Conservation (phyloP, 1,284 basidiomycete species). For the Pseudozyma thailandica region DNA sequence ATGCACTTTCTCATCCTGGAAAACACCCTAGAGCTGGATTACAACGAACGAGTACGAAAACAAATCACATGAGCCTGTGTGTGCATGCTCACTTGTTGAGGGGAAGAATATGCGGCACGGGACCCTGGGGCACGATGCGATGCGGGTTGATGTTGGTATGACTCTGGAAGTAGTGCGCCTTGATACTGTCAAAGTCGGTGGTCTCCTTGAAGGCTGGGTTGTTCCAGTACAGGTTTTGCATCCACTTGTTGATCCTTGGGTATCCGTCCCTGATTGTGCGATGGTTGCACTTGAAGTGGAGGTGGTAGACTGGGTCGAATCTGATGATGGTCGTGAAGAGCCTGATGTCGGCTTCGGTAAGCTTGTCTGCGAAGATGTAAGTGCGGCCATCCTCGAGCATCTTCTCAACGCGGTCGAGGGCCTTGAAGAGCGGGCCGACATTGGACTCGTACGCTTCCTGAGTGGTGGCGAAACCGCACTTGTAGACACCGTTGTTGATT, state of each 20-base stretch:
- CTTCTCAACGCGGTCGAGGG: constrained; percentile 83
- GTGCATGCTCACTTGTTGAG: constrained; percentile 40
- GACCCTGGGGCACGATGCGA: constrained; percentile 61
- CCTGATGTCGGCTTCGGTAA: constrained; percentile 89
- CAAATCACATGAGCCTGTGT: too few relatives aligned
- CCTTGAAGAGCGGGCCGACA: constrained; percentile 75
- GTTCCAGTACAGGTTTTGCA: constrained; percentile 91
- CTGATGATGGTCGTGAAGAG: constrained; percentile 89
- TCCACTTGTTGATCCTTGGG: constrained; percentile 71
- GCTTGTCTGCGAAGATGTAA: constrained; percentile 80
- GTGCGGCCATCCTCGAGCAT: constrained; percentile 79
- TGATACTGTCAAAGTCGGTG: constrained; percentile 79
- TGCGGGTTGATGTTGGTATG: constrained; percentile 65
- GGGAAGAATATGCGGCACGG: constrained; percentile 58
- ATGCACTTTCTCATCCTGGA: too few relatives aligned
- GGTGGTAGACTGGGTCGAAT: constrained; percentile 83
- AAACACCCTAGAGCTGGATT: too few relatives aligned
- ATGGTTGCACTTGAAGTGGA: constrained; percentile 92
- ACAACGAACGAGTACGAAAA: too few relatives aligned
- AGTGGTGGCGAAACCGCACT: constrained; percentile 84
- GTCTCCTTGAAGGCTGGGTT: constrained; percentile 84
- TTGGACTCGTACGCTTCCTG: constrained; percentile 84
- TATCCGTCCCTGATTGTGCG: constrained; percentile 58
- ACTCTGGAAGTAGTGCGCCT: constrained; percentile 68
- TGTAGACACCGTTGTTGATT: constrained; percentile 76